Conservation (phyloP, 176 grass and related monocot genomes). For the Neostapfia colusana region DNA sequence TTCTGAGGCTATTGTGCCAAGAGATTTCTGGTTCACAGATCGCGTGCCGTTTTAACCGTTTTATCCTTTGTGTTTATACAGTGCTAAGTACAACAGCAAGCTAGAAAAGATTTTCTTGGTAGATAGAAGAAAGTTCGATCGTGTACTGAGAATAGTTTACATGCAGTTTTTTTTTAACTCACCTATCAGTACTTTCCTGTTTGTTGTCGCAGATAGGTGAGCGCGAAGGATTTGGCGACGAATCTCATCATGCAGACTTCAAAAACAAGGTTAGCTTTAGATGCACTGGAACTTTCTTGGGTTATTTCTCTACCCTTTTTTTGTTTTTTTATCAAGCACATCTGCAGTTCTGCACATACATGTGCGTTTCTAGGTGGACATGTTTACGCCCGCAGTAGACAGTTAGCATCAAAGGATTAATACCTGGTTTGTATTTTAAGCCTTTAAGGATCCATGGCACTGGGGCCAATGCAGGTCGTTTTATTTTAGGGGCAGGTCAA, state of each 20-base stretch:
- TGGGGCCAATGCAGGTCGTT: slow-evolving; percentile 28
- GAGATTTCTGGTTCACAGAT: neutral
- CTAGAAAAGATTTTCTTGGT: neutral
- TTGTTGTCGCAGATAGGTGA: slow-evolving; percentile 41
- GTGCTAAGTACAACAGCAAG: neutral
- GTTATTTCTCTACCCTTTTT: neutral
- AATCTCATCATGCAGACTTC: slow-evolving; percentile 72
- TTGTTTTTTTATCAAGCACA: slow-evolving; percentile 32
- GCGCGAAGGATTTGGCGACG: slow-evolving; percentile 38
- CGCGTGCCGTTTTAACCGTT: neutral
- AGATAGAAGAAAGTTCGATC: neutral
- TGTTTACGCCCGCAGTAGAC: slow-evolving; percentile 18
- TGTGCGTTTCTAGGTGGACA: slow-evolving; percentile 36
- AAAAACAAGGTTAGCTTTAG: slow-evolving; percentile 63
- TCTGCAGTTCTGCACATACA: slow-evolving; percentile 40
- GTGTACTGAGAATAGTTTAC: neutral
- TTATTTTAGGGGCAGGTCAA: slow-evolving; percentile 2
- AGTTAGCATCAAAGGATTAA: slow-evolving; percentile 35
- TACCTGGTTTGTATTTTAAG: slow-evolving; percentile 47
- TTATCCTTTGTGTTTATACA: neutral
- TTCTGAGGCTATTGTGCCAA: neutral
- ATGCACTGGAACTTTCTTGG: slow-evolving; percentile 28
- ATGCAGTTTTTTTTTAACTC: neutral
- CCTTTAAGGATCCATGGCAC: slow-evolving; percentile 39
- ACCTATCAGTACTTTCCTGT: slow-evolving; percentile 25